These are phyloP conservation scores for Fusarium redolens DNA, from an alignment of 2,329 filamentous ascomycete species.

Conservation along the genomic window DNA sequence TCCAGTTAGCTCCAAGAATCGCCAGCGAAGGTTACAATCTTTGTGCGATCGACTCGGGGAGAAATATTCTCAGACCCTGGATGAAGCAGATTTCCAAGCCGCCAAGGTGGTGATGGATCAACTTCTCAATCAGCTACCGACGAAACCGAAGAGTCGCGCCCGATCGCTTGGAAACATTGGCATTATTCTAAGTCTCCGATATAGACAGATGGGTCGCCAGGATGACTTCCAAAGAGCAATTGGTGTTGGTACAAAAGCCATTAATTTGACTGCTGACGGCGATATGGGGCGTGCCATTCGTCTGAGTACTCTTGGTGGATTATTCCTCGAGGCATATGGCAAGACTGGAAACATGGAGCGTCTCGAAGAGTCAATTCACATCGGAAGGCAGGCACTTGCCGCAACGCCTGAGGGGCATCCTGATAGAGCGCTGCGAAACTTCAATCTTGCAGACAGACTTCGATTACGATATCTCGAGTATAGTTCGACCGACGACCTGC, in stretches of 20 bases:
- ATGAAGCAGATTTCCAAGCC: neutral
- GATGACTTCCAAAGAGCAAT: neutral
- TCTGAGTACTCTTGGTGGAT: neutral
- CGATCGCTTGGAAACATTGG: neutral
- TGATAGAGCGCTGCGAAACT: neutral
- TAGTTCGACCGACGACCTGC: neutral
- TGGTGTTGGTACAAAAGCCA: neutral
- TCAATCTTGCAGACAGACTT: neutral
- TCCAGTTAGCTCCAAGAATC: neutral
- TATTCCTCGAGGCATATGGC: rapidly evolving
- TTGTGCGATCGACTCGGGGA: neutral
- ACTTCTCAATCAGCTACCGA: neutral
- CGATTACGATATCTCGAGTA: neutral
- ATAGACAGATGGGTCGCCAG: neutral
- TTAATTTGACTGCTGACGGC: neutral
- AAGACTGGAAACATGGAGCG: neutral
- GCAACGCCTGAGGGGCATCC: neutral
- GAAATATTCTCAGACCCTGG: neutral
- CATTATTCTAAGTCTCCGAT: neutral
- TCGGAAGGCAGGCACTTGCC: neutral
- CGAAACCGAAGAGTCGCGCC: neutral
- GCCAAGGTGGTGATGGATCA: neutral
- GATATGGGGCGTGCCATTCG: neutral
- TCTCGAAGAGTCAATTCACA: neutral
- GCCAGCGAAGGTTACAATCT: neutral